A percentile compares a stretch with the other conserved stretches of the same genome.
phyloP scores from a whole-genome alignment of 1,139 yeast species.

The Oligophagozyma castellii region DNA sequence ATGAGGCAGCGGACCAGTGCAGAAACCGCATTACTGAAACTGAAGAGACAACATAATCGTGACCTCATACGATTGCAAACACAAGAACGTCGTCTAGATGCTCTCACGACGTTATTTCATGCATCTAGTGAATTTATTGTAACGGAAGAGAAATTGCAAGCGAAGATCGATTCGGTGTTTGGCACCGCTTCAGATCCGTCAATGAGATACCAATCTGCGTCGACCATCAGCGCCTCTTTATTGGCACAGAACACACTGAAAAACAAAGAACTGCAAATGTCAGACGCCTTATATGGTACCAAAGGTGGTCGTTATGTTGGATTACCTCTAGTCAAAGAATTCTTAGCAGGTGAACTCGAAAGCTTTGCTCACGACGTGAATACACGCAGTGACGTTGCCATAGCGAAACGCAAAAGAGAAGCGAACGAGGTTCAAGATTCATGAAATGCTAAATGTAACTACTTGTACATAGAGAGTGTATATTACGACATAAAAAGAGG shows the following conservation, averaged over 20 bases:
- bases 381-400: neutral
- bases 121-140: slow-evolving; percentile 37
- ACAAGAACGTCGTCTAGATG: slow-evolving; percentile 36
- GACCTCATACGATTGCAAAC: slow-evolving; percentile 30
- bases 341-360: slow-evolving; percentile 4
- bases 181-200: slow-evolving; percentile 5
- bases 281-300: slow-evolving; percentile 25
- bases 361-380: neutral
- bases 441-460: neutral
- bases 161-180: slow-evolving; percentile 25
- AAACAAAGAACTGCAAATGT: slow-evolving; percentile 13
- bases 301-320: slow-evolving; percentile 11
- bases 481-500: too few species aligned
- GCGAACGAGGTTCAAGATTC: neutral
- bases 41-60: slow-evolving; percentile 43
- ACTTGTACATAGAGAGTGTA: too few species aligned
- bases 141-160: slow-evolving; percentile 23
- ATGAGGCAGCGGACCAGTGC: slow-evolving; percentile 60
- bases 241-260: slow-evolving; percentile 9
- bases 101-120: slow-evolving; percentile 59
- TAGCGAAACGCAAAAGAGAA: neutral
- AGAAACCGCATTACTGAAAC: slow-evolving; percentile 37
- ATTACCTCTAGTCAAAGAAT: slow-evolving; percentile 8
- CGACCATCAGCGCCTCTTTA: neutral
- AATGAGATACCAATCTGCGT: slow-evolving; percentile 5